Conservation (phyloP, 768 basidiomycete genomes). For the Suillus plorans region DNA sequence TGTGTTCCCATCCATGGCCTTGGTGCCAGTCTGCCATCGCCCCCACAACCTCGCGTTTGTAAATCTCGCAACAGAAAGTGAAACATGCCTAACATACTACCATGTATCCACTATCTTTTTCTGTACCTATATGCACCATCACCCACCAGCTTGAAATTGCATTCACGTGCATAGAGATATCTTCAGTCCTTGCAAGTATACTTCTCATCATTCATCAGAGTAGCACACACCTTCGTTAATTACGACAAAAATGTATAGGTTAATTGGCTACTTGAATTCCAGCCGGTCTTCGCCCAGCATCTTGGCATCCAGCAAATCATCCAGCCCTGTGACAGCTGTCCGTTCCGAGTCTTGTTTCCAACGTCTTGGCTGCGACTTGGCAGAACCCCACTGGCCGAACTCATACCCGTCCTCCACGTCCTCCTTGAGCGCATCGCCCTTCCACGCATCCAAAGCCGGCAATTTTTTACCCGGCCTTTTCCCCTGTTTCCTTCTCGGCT, state of each 20-base stretch:
- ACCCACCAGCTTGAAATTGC: background rate
- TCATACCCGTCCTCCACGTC: constrained; percentile 41
- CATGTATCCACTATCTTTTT: background rate
- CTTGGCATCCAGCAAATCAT: background rate
- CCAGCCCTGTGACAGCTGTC: background rate
- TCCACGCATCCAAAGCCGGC: constrained; percentile 38
- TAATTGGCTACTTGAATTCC: background rate
- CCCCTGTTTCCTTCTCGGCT: too few species aligned
- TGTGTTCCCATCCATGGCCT: too few species aligned
- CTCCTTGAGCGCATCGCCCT: constrained; percentile 30
- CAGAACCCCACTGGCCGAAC: constrained; percentile 48
- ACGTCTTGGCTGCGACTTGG: background rate
- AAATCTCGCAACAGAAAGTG: constrained; percentile 58
- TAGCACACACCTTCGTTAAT: background rate
- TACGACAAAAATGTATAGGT: constrained; percentile 1
- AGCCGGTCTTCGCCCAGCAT: background rate
- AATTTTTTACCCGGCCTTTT: constrained; percentile 27
- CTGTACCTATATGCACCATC: background rate
- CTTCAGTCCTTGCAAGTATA: background rate
- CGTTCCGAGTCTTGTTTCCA: background rate
- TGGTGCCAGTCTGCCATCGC: too few species aligned
- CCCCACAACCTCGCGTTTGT: constrained; percentile 37
- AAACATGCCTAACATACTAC: background rate
- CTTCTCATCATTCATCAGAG: constrained; percentile 1
- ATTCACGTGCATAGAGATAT: background rate